A percentile compares a stretch with the other conserved stretches of the same genome.
Evolutionary conservation across 1,284 basidiomycete genomes (phyloP).

Genomic region (Rhodotorula sp.): DNA sequence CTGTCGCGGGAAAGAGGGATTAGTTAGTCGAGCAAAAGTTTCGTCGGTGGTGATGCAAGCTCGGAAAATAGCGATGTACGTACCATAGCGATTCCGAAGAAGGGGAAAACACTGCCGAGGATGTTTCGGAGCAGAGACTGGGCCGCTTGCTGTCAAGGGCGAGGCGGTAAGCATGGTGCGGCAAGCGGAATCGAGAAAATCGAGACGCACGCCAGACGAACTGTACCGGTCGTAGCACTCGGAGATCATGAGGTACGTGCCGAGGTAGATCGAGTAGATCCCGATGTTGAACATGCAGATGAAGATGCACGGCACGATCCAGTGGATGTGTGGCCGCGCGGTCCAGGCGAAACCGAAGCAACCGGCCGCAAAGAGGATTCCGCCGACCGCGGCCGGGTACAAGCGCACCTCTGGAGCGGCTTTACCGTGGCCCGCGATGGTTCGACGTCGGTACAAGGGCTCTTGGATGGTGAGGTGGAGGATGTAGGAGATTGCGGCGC

Average conservation of each 20-base stretch:
- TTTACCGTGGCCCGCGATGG: constrained; percentile 45
- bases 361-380: constrained; percentile 47
- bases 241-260: constrained; percentile 37
- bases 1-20: constrained; percentile 6
- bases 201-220: constrained; percentile 22
- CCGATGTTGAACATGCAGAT: constrained; percentile 31
- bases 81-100: constrained; percentile 46
- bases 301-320: constrained; percentile 41
- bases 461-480: constrained; percentile 54
- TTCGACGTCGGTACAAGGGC: constrained; percentile 37
- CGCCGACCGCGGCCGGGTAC: constrained; percentile 50
- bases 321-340: constrained; percentile 38
- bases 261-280: constrained; percentile 38
- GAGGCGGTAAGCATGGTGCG: background rate
- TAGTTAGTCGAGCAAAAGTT: background rate
- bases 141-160: constrained; percentile 44
- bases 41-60: constrained; percentile 16
- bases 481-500: constrained; percentile 68
- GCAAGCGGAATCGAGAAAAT: background rate
- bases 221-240: constrained; percentile 31
- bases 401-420: constrained; percentile 54
- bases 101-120: constrained; percentile 43
- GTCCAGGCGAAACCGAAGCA: constrained; percentile 49
- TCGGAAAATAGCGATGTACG: no score
- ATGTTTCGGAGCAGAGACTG: constrained; percentile 50